phyloP scores from a whole-genome alignment of 140 eudicot genomes.

The Senecio squalidus region DNA sequence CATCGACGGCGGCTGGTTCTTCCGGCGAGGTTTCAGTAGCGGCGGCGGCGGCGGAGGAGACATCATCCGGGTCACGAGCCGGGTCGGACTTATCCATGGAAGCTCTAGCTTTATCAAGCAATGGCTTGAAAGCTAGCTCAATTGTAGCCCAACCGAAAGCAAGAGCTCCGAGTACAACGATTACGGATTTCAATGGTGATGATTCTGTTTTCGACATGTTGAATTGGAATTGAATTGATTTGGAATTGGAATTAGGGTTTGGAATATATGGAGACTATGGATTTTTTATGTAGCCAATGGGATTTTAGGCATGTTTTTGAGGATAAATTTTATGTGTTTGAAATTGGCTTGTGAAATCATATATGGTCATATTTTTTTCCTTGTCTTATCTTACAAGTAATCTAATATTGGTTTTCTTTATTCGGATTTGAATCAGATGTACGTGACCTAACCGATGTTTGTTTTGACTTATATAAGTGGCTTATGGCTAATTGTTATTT shows the following conservation, averaged over 20 bases:
- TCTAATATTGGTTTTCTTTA: too few species aligned
- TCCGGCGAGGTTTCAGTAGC: neutral
- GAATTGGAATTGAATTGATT: neutral
- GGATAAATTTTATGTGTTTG: neutral
- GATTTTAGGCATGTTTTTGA: neutral
- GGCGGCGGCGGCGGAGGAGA: conserved; percentile 58
- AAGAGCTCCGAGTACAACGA: conserved; percentile 63
- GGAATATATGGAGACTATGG: neutral
- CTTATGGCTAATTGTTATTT: too few species aligned
- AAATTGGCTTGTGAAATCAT: neutral
- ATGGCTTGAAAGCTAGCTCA: conserved; percentile 76
- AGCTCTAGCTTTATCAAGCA: conserved; percentile 45
- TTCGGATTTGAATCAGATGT: too few species aligned
- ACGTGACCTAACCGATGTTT: too few species aligned
- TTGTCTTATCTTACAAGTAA: too few species aligned
- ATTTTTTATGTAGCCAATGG: neutral
- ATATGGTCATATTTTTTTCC: neutral
- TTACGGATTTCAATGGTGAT: conserved; percentile 33
- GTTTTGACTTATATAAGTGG: too few species aligned
- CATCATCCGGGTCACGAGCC: too few species aligned
- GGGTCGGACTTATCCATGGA: conserved; percentile 68
- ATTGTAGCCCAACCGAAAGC: conserved; percentile 76
- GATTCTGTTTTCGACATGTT: conserved; percentile 32
- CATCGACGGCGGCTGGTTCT: neutral
- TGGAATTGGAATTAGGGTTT: neutral